Evolutionary conservation across 116 monocot species (phyloP).

Genomic region (Thalassia testudinum): DNA sequence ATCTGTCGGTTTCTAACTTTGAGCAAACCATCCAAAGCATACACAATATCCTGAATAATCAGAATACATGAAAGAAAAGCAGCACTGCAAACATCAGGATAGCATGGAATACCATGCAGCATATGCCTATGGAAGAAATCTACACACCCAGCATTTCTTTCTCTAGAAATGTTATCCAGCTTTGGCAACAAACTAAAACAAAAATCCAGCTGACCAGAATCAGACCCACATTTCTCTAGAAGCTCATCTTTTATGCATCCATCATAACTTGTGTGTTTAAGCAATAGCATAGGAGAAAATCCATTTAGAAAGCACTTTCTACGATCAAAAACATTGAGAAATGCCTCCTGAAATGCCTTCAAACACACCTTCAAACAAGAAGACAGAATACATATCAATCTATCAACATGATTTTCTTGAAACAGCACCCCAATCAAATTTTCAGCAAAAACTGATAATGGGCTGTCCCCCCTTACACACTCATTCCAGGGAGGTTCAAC

Average conservation of each 20-base stretch:
- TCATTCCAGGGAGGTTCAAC: conserved; percentile 12
- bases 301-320: conserved; percentile 9
- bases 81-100: conserved; percentile 35
- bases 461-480: conserved; percentile 3
- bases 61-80: conserved; percentile 59
- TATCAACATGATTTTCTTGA: conserved; percentile 20
- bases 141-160: conserved; percentile 11
- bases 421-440: conserved; percentile 13
- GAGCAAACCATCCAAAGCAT: conserved; percentile 41
- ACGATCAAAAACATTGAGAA: conserved; percentile 34
- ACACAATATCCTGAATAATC: conserved; percentile 37
- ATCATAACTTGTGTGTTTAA: conserved; percentile 51
- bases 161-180: conserved; percentile 30
- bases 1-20: conserved; percentile 24
- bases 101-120: conserved; percentile 77
- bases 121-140: conserved; percentile 20
- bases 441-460: conserved; percentile 17
- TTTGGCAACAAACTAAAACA: conserved; percentile 35
- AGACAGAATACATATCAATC: conserved; percentile 33
- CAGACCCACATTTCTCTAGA: conserved; percentile 33
- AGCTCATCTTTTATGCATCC: conserved; percentile 30
- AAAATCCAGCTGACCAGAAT: conserved; percentile 26
- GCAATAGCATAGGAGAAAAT: conserved; percentile 44
- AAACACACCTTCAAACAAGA: conserved; percentile 47
- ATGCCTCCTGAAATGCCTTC: conserved; percentile 38